A percentile compares a stretch with the other conserved stretches of the same genome.
Evolutionary conservation across 441 rosid genomes (phyloP).

Genomic region (Gossypium trilobum): DNA sequence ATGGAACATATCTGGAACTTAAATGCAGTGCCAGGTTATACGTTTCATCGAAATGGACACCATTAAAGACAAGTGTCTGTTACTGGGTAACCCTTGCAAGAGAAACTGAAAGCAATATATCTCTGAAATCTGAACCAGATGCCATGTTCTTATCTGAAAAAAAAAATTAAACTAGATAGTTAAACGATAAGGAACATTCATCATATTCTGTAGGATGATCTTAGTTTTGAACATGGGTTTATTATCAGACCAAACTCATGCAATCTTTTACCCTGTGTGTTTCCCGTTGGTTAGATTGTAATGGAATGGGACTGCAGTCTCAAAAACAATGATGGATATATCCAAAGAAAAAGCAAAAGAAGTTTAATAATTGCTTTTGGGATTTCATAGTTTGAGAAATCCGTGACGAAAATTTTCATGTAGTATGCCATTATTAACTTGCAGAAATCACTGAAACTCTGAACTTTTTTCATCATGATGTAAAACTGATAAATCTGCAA

Average conservation of each 20-base stretch:
- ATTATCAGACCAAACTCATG: not conserved
- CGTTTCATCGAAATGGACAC: slow-evolving; percentile 23
- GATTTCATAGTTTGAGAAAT: slow-evolving; percentile 20
- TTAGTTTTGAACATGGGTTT: not conserved
- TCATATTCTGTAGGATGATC: slow-evolving; percentile 13
- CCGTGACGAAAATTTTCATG: slow-evolving; percentile 21
- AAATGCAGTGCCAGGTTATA: slow-evolving; percentile 33
- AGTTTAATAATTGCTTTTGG: slow-evolving; percentile 20
- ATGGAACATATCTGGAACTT: slow-evolving; percentile 34
- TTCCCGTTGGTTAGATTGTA: slow-evolving; percentile 10
- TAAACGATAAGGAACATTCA: slow-evolving; percentile 6
- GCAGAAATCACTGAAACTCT: slow-evolving; percentile 33
- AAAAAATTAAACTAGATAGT: slow-evolving; percentile 3
- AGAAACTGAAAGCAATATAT: slow-evolving; percentile 22
- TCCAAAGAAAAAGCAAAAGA: slow-evolving; percentile 19
- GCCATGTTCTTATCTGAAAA: slow-evolving; percentile 13
- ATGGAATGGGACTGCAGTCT: slow-evolving; percentile 25
- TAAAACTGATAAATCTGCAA: slow-evolving; percentile 30
- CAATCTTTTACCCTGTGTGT: not conserved
- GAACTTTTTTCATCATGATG: slow-evolving; percentile 32
- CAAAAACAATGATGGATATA: slow-evolving; percentile 25
- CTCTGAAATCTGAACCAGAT: slow-evolving; percentile 20
- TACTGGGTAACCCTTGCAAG: slow-evolving; percentile 19
- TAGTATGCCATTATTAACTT: slow-evolving; percentile 29
- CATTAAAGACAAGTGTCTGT: slow-evolving; percentile 18